Percentiles rank a stretch among this genome's conserved stretches.
Evolutionary conservation across 106 monocot species (phyloP).

Genomic region (Xerophyta viscosa): DNA sequence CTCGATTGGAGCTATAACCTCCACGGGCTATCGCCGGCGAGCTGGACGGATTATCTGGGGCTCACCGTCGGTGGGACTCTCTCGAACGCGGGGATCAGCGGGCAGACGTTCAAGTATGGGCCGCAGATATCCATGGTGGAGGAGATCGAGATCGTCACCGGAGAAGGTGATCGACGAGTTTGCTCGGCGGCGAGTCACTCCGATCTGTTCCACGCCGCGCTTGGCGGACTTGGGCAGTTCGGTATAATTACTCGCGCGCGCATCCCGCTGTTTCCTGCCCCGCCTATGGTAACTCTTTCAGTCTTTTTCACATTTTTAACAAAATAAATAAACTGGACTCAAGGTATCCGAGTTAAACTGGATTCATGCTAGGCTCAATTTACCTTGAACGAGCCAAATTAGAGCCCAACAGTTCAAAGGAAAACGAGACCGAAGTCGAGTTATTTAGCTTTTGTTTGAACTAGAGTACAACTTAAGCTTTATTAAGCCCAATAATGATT

Average conservation of each 20-base stretch:
- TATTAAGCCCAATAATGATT: no score
- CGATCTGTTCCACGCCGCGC: slow-evolving; percentile 67
- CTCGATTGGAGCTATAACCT: slow-evolving; percentile 32
- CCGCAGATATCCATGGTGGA: slow-evolving; percentile 76
- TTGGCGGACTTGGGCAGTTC: slow-evolving; percentile 94
- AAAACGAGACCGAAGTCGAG: no score
- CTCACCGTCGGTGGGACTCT: slow-evolving; percentile 90
- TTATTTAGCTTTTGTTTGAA: no score
- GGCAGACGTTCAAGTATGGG: slow-evolving; percentile 70
- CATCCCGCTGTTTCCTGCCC: slow-evolving; percentile 55
- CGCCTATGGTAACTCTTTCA: slow-evolving; percentile 11
- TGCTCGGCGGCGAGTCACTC: slow-evolving; percentile 29
- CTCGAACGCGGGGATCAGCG: slow-evolving; percentile 83
- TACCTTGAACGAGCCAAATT: no score
- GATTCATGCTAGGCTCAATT: no score
- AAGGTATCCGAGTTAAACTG: no score
- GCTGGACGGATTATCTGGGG: slow-evolving; percentile 89
- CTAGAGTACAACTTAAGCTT: no score
- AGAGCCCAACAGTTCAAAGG: no score
- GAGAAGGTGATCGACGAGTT: slow-evolving; percentile 41
- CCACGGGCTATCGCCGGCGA: slow-evolving; percentile 46
- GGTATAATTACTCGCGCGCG: slow-evolving; percentile 78
- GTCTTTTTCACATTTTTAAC: background rate
- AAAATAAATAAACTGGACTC: no score
- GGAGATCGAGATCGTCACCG: slow-evolving; percentile 77